Percentiles rank a stretch among this genome's conserved stretches.
phyloP scores from a whole-genome alignment of 805 yeast genomes.

The Cyberlindnera suaveolens region DNA sequence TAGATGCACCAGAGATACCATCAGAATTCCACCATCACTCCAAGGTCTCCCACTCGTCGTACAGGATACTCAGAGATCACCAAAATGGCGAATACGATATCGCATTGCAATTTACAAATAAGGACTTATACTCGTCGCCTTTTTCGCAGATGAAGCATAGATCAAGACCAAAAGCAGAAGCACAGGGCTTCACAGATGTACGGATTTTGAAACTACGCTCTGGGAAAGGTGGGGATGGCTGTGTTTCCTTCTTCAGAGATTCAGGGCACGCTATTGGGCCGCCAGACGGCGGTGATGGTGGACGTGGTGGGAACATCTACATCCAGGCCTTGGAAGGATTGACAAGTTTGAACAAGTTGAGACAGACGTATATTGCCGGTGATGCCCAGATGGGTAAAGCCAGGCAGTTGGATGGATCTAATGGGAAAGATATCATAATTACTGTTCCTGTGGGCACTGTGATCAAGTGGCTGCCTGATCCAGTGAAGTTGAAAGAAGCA shows the following conservation, averaged over 20 bases:
- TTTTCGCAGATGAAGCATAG: conserved; percentile 30
- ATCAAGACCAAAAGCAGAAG: conserved; percentile 38
- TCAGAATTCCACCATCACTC: not conserved
- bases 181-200: conserved; percentile 52
- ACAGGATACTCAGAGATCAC: conserved; percentile 4
- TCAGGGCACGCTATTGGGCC: conserved; percentile 85
- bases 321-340: conserved; percentile 73
- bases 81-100: conserved; percentile 5
- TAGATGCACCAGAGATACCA: not conserved
- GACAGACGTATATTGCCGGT: conserved; percentile 62
- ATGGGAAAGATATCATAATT: conserved; percentile 72
- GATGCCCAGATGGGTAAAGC: conserved; percentile 68
- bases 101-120: conserved; percentile 8
- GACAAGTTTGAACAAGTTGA: conserved; percentile 64
- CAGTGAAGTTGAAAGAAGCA: conserved; percentile 33
- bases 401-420: conserved; percentile 79
- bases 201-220: conserved; percentile 59
- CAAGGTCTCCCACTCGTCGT: conserved; percentile 1
- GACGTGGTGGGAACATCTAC: conserved; percentile 83
- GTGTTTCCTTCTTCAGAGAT: conserved; percentile 79
- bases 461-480: conserved; percentile 79
- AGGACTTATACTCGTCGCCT: conserved; percentile 27
- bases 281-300: conserved; percentile 99
- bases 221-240: conserved; percentile 89
- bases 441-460: conserved; percentile 92